phyloP scores from a whole-genome alignment of 2,329 filamentous ascomycete genomes.

The Onygenales sp. region DNA sequence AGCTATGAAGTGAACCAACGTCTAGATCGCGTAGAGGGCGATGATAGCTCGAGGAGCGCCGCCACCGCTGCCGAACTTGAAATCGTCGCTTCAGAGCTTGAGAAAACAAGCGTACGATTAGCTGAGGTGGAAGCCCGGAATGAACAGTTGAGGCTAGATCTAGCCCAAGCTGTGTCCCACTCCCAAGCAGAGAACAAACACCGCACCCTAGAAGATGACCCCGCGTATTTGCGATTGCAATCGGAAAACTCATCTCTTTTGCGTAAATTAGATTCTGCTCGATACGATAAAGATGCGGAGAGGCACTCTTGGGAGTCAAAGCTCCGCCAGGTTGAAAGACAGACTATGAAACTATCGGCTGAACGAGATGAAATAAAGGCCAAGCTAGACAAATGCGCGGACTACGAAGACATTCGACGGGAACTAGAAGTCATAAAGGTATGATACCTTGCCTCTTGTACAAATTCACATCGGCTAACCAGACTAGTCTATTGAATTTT shows the following conservation, averaged over 20 bases:
- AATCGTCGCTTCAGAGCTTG: slow-evolving; percentile 83
- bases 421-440: slow-evolving; percentile 89
- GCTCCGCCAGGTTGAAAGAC: slow-evolving; percentile 69
- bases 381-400: slow-evolving; percentile 80
- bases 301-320: slow-evolving; percentile 67
- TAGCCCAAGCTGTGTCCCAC: slow-evolving; percentile 78
- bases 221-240: slow-evolving; percentile 73
- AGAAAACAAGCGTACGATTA: slow-evolving; percentile 75
- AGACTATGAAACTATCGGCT: slow-evolving; percentile 61
- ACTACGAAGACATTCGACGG: slow-evolving; percentile 94
- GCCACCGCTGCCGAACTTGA: slow-evolving; percentile 86
- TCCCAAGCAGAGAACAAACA: slow-evolving; percentile 49
- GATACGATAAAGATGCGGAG: slow-evolving; percentile 74
- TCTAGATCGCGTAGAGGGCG: slow-evolving; percentile 60
- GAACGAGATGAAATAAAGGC: slow-evolving; percentile 71
- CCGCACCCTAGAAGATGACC: slow-evolving; percentile 72
- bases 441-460: slow-evolving; percentile 4
- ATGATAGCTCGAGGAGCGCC: slow-evolving; percentile 49
- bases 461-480: slow-evolving; percentile 6
- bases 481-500: slow-evolving; percentile 77
- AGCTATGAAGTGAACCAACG: slow-evolving; percentile 95
- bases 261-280: slow-evolving; percentile 72
- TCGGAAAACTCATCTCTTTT: slow-evolving; percentile 90
- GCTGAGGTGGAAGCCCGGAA: slow-evolving; percentile 91
- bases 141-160: slow-evolving; percentile 80